Evolutionary conservation across 208 protist species (phyloP).

Genomic region (Trypanosoma avium): DNA sequence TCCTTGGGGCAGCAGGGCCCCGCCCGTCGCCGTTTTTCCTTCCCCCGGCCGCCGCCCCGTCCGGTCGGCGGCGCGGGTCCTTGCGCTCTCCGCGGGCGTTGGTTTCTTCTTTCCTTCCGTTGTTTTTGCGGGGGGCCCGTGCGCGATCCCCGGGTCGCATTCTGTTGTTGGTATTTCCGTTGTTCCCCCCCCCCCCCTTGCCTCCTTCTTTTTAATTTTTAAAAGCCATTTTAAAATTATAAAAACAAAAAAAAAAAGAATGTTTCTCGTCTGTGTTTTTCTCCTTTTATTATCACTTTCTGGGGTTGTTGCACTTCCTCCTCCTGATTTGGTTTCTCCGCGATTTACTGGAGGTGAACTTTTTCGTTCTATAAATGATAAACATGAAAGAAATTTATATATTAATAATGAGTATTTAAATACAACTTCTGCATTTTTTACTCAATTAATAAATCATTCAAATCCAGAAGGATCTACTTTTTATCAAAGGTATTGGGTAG

Average conservation of each 20-base stretch:
- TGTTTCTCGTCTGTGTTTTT: not conserved
- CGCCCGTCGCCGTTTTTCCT: not conserved
- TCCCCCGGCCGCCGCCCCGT: not conserved
- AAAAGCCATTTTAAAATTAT: no score
- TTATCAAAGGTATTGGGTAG: conserved; percentile 37
- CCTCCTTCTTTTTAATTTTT: no score
- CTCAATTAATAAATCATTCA: conserved; percentile 30
- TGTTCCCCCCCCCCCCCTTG: no score
- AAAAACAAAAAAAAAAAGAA: no score
- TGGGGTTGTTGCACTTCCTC: not conserved
- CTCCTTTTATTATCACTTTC: no score
- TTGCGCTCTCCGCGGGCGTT: not conserved
- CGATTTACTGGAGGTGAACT: not conserved
- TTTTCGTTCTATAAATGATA: conserved; percentile 1
- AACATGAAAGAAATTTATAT: not conserved
- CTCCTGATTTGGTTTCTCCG: not conserved
- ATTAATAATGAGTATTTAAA: conserved; percentile 15
- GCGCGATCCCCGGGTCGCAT: no score
- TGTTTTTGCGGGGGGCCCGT: not conserved
- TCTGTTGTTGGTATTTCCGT: no score
- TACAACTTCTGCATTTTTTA: conserved; percentile 26
- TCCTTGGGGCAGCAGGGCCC: not conserved
- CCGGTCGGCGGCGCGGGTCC: not conserved
- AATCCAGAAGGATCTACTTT: conserved; percentile 22
- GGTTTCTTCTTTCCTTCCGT: not conserved